Base-by-base conservation (phyloP, 345 rosid genomes). In the Salix koriyanagi region DNA sequence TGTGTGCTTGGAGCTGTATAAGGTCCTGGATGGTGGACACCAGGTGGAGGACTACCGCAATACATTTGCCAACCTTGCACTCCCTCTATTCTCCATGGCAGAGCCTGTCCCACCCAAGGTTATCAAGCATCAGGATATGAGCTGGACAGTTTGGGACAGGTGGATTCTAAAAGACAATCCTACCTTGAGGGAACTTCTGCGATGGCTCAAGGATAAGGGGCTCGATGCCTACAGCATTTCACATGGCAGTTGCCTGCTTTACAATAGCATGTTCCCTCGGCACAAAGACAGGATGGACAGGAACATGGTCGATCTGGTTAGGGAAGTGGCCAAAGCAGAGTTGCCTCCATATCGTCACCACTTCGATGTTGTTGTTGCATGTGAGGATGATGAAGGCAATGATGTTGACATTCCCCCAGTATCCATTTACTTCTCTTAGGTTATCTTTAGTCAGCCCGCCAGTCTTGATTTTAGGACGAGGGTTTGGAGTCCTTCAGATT, bases 121-220 rank as follows among this genome's bases (percentile, higher is more conserved):
- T 6, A 81, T 96, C 70, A 88, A 90, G 72, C 98, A 96, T 79
- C 84, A 74, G 64, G 97, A 91, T 83, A 89, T 89, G 91, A 92
- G 83, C 83, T 96, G 99, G 98, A 94, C 98, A 1, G 98, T 94
- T 50, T 96, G 99, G 99, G 98, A 96, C 87, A 74, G 98, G 76
- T 96, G 98, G 99, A 82, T 93, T 44, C 68, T 96, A 41, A 82
- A 66, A 75, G 86, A 85, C 69, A 89, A 96, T 81, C 98, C 97
- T 0, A 93, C 92, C 28, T 77, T 96, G 71, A 79, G 81, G 77
- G 94, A 92, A 75, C 88, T 96, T 76, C 85, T 96, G 62, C 84
- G 84, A 23, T 96, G 99, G 99, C 90, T 96, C 32, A 73, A 88
- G 86, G 83, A 85, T 7, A 92, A 88, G 84, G 98, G 94, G 1